Evolutionary conservation across 2,329 filamentous ascomycete species (phyloP).

Genomic region (Dactylellina haptotyla): DNA sequence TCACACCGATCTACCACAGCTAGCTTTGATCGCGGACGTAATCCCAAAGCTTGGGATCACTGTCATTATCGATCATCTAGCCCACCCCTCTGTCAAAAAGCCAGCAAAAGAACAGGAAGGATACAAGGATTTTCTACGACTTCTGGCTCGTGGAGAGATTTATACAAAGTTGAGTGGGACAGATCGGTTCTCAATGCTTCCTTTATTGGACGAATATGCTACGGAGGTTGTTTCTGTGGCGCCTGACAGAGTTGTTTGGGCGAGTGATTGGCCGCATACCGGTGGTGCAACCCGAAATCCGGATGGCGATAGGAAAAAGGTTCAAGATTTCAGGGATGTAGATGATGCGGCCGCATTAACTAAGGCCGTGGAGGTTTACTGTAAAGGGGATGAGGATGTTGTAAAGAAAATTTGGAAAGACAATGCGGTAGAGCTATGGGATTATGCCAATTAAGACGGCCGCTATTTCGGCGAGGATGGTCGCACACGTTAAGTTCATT

Average conservation of each 20-base stretch:
- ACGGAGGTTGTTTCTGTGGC: slow-evolving; percentile 55
- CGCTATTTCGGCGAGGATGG: too few species aligned
- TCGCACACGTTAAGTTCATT: too few species aligned
- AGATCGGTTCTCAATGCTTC: slow-evolving; percentile 56
- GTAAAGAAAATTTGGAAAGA: slow-evolving; percentile 56
- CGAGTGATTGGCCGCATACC: slow-evolving; percentile 57
- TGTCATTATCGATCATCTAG: slow-evolving; percentile 59
- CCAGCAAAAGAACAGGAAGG: slow-evolving; percentile 48
- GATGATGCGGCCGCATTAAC: slow-evolving; percentile 52
- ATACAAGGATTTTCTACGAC: slow-evolving; percentile 55
- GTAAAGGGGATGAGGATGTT: slow-evolving; percentile 52
- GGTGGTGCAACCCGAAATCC: slow-evolving; percentile 56
- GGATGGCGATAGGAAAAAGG: slow-evolving; percentile 51
- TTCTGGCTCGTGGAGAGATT: slow-evolving; percentile 52
- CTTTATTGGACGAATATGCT: slow-evolving; percentile 55
- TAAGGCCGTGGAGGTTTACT: slow-evolving; percentile 37
- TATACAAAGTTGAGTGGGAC: slow-evolving; percentile 59
- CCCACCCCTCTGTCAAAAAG: slow-evolving; percentile 49
- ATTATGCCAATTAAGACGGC: slow-evolving; percentile 51
- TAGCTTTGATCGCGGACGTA: slow-evolving; percentile 55
- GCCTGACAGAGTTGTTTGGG: slow-evolving; percentile 56
- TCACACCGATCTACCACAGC: slow-evolving; percentile 58
- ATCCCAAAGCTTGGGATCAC: slow-evolving; percentile 57
- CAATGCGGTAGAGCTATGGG: slow-evolving; percentile 56
- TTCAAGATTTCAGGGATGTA: slow-evolving; percentile 55